Conservation (phyloP, 495 filamentous ascomycete genomes). For the Xylaria cubensis region DNA sequence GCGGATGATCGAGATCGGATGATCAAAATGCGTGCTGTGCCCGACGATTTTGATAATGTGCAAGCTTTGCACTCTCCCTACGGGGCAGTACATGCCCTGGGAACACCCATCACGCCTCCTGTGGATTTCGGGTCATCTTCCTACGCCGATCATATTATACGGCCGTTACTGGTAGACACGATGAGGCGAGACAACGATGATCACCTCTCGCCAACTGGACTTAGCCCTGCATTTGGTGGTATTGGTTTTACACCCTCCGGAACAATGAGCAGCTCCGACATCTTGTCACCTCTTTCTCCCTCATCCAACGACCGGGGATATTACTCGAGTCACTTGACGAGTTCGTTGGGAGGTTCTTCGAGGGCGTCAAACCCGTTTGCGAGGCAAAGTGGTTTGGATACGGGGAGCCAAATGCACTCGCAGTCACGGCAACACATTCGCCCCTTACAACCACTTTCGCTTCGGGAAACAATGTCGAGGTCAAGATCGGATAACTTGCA, state of each 20-base stretch:
- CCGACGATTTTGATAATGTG: constrained; percentile 90
- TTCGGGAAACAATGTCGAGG: constrained; percentile 65
- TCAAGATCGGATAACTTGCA: constrained; percentile 64
- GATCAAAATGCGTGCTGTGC: constrained; percentile 90
- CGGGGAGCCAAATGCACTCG: constrained; percentile 54
- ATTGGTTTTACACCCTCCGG: constrained; percentile 63
- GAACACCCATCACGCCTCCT: constrained; percentile 63
- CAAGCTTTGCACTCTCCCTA: constrained; percentile 87
- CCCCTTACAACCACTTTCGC: constrained; percentile 63
- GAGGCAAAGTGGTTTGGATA: constrained; percentile 56
- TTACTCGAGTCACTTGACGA: constrained; percentile 58
- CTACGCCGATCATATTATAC: constrained; percentile 62
- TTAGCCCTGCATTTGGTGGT: constrained; percentile 66
- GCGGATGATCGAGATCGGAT: constrained; percentile 93
- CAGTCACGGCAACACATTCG: constrained; percentile 53
- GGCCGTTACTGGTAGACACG: constrained; percentile 67
- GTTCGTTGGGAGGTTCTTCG: constrained; percentile 53
- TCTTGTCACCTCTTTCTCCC: constrained; percentile 61
- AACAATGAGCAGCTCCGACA: constrained; percentile 54
- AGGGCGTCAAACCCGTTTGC: constrained; percentile 64
- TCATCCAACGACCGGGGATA: constrained; percentile 58
- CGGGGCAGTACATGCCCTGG: constrained; percentile 60
- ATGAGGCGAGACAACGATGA: constrained; percentile 63
- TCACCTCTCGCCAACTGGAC: constrained; percentile 66
- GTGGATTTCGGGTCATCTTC: constrained; percentile 58